Conservation (phyloP, 176 grass and related monocot species). For the Ensete glaucum region DNA sequence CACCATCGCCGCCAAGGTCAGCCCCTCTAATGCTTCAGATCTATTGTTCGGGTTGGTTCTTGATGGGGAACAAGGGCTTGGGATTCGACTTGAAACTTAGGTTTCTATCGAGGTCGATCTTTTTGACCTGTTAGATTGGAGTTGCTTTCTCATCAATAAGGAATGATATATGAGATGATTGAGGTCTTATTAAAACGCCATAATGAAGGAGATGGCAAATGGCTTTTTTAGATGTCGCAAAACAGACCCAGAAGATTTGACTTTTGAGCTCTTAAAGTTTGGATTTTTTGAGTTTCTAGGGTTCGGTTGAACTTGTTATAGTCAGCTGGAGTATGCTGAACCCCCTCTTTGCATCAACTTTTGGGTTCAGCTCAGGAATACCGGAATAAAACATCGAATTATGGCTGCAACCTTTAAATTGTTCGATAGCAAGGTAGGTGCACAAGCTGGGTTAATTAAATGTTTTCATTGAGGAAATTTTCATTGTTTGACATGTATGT, state of each 20-base stretch:
- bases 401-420: no score
- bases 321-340: background rate
- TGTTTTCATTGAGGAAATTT: no score
- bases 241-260: background rate
- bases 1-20: slow-evolving; percentile 60
- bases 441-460: no score
- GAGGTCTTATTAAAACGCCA: background rate
- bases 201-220: background rate
- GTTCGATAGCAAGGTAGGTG: no score
- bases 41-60: background rate
- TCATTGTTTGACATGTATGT: no score
- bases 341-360: background rate
- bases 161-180: no score
- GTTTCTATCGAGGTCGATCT: background rate
- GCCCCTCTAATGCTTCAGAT: background rate
- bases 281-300: background rate
- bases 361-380: no score
- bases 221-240: background rate
- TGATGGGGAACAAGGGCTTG: background rate
- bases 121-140: background rate
- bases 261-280: background rate
- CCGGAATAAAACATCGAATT: no score
- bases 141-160: background rate
- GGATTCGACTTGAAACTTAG: background rate
- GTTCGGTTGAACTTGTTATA: background rate